These are phyloP conservation scores for Trichosporon sp. DNA, from an alignment of 1,284 basidiomycete species.

Conservation along the genomic window DNA sequence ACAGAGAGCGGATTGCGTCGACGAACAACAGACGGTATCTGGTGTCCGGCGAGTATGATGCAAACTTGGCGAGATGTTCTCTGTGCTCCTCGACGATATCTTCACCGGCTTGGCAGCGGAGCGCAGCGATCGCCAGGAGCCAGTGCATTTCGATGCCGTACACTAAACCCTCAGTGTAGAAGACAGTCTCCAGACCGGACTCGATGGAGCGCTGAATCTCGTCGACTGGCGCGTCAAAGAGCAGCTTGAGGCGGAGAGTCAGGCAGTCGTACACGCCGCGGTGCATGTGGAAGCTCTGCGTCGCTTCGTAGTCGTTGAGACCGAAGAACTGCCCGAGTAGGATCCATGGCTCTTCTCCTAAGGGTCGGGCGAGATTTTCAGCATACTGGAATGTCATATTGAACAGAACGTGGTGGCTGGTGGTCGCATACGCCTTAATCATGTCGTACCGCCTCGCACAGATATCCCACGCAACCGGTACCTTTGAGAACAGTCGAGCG, in stretches of 20 bases:
- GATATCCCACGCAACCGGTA: constrained; percentile 24
- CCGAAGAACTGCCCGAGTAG: constrained; percentile 36
- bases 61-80: constrained; percentile 21
- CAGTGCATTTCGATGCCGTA: constrained; percentile 37
- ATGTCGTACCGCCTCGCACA: constrained; percentile 31
- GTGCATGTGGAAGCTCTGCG: constrained; percentile 31
- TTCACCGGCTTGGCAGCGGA: constrained; percentile 24
- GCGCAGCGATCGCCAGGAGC: constrained; percentile 28
- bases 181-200: constrained; percentile 1
- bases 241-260: constrained; percentile 37
- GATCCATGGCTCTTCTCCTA: constrained; percentile 31
- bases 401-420: constrained; percentile 29
- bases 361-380: constrained; percentile 27
- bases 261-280: constrained; percentile 29
- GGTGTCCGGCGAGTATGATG: constrained; percentile 26
- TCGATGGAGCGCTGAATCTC: constrained; percentile 24
- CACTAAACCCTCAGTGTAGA: constrained; percentile 26
- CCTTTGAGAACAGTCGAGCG: constrained; percentile 27
- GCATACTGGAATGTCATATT: constrained; percentile 38
- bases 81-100: constrained; percentile 18
- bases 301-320: constrained; percentile 25
- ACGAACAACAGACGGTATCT: constrained; percentile 24
- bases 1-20: constrained; percentile 10
- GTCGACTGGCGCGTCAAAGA: constrained; percentile 40
- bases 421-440: constrained; percentile 34